These are phyloP conservation scores for Rhamnella rubrinervis DNA, from an alignment of 331 rosid genomes.

Conservation along the genomic window DNA sequence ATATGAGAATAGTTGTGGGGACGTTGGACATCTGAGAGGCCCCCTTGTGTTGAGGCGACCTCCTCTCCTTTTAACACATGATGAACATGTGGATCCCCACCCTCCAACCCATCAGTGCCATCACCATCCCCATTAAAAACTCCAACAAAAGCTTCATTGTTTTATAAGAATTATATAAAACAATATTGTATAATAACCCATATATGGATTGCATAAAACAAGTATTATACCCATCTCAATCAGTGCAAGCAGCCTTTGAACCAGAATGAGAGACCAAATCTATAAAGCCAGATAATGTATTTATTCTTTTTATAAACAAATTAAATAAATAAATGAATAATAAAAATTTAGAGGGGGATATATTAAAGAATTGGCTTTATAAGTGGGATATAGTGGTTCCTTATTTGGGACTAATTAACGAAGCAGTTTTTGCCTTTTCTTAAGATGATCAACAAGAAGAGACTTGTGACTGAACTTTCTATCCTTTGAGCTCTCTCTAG, in stretches of 20 bases:
- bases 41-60: constrained; percentile 44
- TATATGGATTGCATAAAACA: constrained; percentile 39
- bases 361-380: constrained; percentile 6
- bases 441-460: constrained; percentile 18
- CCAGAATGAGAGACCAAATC: constrained; percentile 27
- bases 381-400: constrained; percentile 20
- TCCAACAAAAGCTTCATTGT: constrained; percentile 3
- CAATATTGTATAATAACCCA: neutral
- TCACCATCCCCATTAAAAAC: constrained; percentile 5
- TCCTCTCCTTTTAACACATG: constrained; percentile 39
- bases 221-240: constrained; percentile 38
- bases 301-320: neutral
- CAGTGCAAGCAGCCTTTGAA: constrained; percentile 33
- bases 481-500: constrained; percentile 25
- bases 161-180: neutral
- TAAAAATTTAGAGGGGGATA: no score
- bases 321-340: no score
- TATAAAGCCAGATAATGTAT: neutral
- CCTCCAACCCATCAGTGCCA: constrained; percentile 28
- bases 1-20: no score
- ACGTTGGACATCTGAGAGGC: no score
- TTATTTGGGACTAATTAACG: constrained; percentile 11
- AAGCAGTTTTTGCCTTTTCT: constrained; percentile 27
- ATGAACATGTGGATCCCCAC: constrained; percentile 40
- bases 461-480: constrained; percentile 75